Base-by-base conservation (phyloP, 176 grass and related monocot species). In the Avena insularis region DNA sequence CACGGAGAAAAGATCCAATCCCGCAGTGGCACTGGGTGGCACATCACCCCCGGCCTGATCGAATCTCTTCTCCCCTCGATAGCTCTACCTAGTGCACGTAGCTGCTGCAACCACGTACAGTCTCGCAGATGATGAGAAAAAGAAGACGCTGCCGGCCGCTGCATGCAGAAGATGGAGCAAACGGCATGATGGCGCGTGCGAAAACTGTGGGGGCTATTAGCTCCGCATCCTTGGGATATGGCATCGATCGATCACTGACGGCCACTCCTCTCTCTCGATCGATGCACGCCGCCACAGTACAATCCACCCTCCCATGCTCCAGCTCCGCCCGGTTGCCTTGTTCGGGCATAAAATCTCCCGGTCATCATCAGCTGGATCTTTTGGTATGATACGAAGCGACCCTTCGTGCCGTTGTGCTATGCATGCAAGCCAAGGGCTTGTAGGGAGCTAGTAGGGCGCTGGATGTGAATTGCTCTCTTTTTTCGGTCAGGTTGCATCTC, bases 141-240 rank as follows among this genome's bases (percentile, higher is more conserved):
- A 36, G 20, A 65, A 25, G 73, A 43, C 33, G 27, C 36, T 21
- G 71, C 40, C 40, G 40, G 33, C 40, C 40, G 40, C 60, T 75
- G 47, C 72, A 51, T 75, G 71, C 43, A 56, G 54, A 16, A 31
- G 62, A 29, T 3, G 15, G 8, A 17, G 60, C 9, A 55, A 81
- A 71, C 61, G 82, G 78, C 61, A 91, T 91, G 53, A 91, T 91
- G 83, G 78, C 90, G 86, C 90, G 77, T 91, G 90, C 86, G 81
- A 51, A 45, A 45, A 33, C 31, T 27, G 90, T 83, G 84, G 79
- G 84, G 74, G 51, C 51, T 58, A 2, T 65, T 65, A 0, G 62
- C 64, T 35, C 27, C 60, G 20, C 33, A 77, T 59, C 78, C 49
- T 40, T 12, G 81, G n/a, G 82, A 56, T 12, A 50, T 8, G 69